Conservation (phyloP, 169 alveolate species). For the Plasmodium gaboni region DNA sequence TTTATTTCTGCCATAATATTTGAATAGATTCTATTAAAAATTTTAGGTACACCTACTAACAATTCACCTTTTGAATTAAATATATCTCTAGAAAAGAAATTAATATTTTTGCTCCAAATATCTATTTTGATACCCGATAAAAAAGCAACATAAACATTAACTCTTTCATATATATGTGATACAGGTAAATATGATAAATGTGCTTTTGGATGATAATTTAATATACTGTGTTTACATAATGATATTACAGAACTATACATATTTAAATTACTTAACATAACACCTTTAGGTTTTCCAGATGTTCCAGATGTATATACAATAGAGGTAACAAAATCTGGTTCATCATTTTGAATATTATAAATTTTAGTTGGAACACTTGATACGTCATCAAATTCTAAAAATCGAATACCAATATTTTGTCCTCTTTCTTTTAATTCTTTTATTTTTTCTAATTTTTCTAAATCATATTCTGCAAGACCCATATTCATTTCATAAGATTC, state of each 20-base stretch:
- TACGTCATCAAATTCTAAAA: not conserved
- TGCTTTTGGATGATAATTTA: not conserved
- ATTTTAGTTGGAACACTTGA: not conserved
- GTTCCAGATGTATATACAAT: slow-evolving; percentile 98
- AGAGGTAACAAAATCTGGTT: slow-evolving; percentile 89
- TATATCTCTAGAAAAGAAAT: slow-evolving; percentile 10
- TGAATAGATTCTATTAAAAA: slow-evolving; percentile 33
- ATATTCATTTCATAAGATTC: not conserved
- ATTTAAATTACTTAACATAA: slow-evolving; percentile 90
- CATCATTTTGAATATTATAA: not conserved
- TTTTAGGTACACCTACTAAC: slow-evolving; percentile 53
- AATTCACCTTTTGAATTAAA: not conserved
- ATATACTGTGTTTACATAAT: not conserved
- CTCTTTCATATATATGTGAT: slow-evolving; percentile 96
- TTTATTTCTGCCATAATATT: slow-evolving; percentile 22
- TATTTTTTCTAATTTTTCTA: not conserved
- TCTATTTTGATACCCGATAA: slow-evolving; percentile 10
- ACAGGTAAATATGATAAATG: slow-evolving; percentile 95
- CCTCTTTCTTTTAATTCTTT: slow-evolving; percentile 1
- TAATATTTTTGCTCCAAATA: slow-evolving; percentile 41
- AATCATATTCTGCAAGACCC: not conserved
- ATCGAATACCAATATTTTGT: not conserved
- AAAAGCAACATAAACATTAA: slow-evolving; percentile 76
- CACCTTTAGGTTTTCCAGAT: slow-evolving; percentile 99
- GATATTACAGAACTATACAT: slow-evolving; percentile 26